Conservation (phyloP, 805 yeast species). For the Starmerella sp. region DNA sequence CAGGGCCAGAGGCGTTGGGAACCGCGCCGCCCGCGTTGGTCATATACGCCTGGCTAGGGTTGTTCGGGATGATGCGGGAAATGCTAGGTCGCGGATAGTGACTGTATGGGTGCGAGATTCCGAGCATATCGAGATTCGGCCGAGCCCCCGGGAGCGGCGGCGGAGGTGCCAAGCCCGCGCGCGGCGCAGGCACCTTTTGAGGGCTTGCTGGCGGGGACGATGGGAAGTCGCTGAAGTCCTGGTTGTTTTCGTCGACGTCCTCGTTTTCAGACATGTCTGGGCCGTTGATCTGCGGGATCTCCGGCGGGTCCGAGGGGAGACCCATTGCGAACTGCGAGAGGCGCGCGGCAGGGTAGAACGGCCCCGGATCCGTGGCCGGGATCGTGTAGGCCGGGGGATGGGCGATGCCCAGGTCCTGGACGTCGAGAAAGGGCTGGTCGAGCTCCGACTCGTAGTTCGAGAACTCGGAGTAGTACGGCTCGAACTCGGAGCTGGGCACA, state of each 20-base stretch:
- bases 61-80: conserved; percentile 1
- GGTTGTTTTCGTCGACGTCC: not conserved
- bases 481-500: conserved; percentile 46
- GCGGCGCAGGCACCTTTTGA: not conserved
- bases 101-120: conserved; percentile 11
- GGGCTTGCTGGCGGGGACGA: conserved; percentile 24
- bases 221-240: conserved; percentile 14
- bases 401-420: conserved; percentile 51
- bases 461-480: conserved; percentile 36
- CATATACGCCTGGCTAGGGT: not conserved
- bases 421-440: conserved; percentile 43
- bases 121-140: conserved; percentile 16
- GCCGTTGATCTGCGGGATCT: not conserved
- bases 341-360: not conserved
- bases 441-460: conserved; percentile 39
- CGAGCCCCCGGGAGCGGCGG: not conserved
- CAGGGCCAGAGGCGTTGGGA: not conserved
- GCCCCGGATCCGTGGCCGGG: conserved; percentile 5
- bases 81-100: conserved; percentile 12
- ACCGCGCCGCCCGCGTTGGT: not conserved
- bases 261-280: not conserved
- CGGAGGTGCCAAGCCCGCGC: not conserved
- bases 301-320: conserved; percentile 7
- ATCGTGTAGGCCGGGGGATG: not conserved
- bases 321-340: not conserved